Evolutionary conservation across 2,329 filamentous ascomycete genomes (phyloP).

Genomic region (Cadophora gregata): DNA sequence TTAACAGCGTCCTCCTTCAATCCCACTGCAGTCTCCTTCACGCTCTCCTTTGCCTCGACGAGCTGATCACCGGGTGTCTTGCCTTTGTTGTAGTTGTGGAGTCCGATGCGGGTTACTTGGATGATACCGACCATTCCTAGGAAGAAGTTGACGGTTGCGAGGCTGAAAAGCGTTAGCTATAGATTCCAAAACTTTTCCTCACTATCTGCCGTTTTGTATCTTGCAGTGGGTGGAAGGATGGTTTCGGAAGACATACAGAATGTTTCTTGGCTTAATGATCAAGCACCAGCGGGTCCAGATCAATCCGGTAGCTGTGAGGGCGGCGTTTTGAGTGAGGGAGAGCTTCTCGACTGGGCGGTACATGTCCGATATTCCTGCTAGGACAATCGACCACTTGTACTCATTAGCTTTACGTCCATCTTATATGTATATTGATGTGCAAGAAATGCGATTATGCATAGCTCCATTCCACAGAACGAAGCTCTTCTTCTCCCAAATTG

Average conservation of each 20-base stretch:
- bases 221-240: too few relatives aligned
- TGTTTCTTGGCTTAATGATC: slow-evolving; percentile 92
- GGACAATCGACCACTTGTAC: slow-evolving; percentile 82
- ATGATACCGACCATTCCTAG: slow-evolving; percentile 85
- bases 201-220: too few relatives aligned
- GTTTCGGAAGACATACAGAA: slow-evolving; percentile 72
- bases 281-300: slow-evolving; percentile 99
- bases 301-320: slow-evolving; percentile 85
- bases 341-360: slow-evolving; percentile 90
- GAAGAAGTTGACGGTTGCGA: slow-evolving; percentile 98
- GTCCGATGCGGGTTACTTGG: slow-evolving; percentile 79
- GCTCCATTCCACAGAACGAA: neutral
- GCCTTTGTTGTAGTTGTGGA: slow-evolving; percentile 69
- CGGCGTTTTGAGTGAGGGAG: slow-evolving; percentile 89
- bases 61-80: slow-evolving; percentile 45
- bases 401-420: slow-evolving; percentile 13
- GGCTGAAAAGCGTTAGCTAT: slow-evolving; percentile 52
- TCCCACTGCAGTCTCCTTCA: slow-evolving; percentile 34
- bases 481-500: neutral
- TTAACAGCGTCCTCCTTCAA: slow-evolving; percentile 46
- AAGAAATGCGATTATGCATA: neutral
- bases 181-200: neutral
- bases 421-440: neutral
- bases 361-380: slow-evolving; percentile 92
- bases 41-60: slow-evolving; percentile 37